These are phyloP conservation scores for Seiridium unicorne DNA, from an alignment of 2,329 filamentous ascomycete species.

Conservation along the genomic window DNA sequence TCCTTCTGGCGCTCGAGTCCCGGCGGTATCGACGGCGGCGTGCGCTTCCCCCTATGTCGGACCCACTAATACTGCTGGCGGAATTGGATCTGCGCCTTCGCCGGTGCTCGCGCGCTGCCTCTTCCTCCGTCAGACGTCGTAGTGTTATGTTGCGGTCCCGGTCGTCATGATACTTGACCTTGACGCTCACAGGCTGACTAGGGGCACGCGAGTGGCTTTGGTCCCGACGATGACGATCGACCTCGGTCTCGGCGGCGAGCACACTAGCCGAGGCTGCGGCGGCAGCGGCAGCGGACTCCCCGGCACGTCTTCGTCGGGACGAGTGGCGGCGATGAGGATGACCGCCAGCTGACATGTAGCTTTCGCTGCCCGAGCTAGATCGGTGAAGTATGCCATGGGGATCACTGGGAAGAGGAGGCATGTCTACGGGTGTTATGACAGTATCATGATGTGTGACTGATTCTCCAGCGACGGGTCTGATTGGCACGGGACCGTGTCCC, in stretches of 20 bases:
- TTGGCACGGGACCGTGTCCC: conserved; percentile 8
- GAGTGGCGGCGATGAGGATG: conserved; percentile 41
- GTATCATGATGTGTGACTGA: neutral
- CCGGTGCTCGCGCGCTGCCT: conserved; percentile 43
- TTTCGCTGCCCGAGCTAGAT: conserved; percentile 41
- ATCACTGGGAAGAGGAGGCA: conserved; percentile 56
- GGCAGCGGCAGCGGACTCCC: conserved; percentile 43
- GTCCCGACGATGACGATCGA: conserved; percentile 32
- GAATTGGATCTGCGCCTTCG: conserved; percentile 43
- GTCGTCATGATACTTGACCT: conserved; percentile 60
- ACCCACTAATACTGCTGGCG: conserved; percentile 54
- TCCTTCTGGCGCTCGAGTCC: conserved; percentile 44
- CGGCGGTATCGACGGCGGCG: conserved; percentile 50
- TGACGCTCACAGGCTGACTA: conserved; percentile 54
- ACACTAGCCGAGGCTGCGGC: conserved; percentile 46
- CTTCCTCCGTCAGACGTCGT: conserved; percentile 59
- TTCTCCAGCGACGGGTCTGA: neutral
- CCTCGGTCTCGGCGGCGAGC: conserved; percentile 46
- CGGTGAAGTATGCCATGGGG: conserved; percentile 41
- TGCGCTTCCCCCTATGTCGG: conserved; percentile 46
- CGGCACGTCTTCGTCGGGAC: conserved; percentile 44
- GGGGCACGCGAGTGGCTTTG: conserved; percentile 36
- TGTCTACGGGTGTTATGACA: conserved; percentile 36
- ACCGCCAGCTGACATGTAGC: conserved; percentile 38
- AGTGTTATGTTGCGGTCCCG: conserved; percentile 60